Percentiles rank a stretch among this genome's conserved stretches.
Conservation (phyloP, 371 early-diverging fungal species). For the Fennellomyces sp. region DNA sequence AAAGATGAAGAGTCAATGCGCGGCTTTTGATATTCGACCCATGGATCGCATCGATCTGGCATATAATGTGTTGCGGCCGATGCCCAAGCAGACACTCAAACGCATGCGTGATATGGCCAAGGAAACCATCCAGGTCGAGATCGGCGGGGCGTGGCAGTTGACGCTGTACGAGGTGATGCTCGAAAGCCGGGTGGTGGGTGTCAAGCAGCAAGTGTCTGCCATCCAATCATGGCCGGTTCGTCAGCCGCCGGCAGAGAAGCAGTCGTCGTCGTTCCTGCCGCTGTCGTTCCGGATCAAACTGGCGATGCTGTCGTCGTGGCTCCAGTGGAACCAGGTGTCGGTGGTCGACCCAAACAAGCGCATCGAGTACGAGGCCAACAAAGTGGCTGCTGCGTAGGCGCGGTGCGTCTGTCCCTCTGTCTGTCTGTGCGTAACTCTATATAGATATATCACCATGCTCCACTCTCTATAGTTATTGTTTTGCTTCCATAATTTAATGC, state of each 20-base stretch:
- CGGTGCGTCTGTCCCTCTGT: too few species aligned
- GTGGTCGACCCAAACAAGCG: slow-evolving; percentile 5
- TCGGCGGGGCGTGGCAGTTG: slow-evolving; percentile 17
- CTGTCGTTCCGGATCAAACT: slow-evolving; percentile 22
- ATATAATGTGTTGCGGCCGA: slow-evolving; percentile 20
- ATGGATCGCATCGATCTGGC: slow-evolving; percentile 26
- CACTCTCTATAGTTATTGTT: too few species aligned
- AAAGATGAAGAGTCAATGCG: slow-evolving; percentile 8
- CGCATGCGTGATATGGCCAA: slow-evolving; percentile 16
- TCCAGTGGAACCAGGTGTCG: slow-evolving; percentile 8
- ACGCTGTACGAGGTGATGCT: slow-evolving; percentile 25
- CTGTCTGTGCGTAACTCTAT: too few species aligned
- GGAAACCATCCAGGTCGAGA: slow-evolving; percentile 12
- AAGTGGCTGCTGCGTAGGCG: not conserved
- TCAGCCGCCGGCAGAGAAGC: not conserved
- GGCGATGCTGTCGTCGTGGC: slow-evolving; percentile 22
- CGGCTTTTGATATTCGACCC: slow-evolving; percentile 15
- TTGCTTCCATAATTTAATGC: too few species aligned
- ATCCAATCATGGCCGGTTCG: slow-evolving; percentile 21
- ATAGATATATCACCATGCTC: too few species aligned
- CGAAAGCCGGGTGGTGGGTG: slow-evolving; percentile 24
- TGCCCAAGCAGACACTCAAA: slow-evolving; percentile 1
- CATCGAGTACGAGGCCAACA: not conserved
- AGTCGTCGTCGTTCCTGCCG: slow-evolving; percentile 17
- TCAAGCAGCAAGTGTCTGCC: slow-evolving; percentile 18